Base-by-base conservation (phyloP, 129 eudicot genomes). In the carrot (Daucus carota) region DNA sequence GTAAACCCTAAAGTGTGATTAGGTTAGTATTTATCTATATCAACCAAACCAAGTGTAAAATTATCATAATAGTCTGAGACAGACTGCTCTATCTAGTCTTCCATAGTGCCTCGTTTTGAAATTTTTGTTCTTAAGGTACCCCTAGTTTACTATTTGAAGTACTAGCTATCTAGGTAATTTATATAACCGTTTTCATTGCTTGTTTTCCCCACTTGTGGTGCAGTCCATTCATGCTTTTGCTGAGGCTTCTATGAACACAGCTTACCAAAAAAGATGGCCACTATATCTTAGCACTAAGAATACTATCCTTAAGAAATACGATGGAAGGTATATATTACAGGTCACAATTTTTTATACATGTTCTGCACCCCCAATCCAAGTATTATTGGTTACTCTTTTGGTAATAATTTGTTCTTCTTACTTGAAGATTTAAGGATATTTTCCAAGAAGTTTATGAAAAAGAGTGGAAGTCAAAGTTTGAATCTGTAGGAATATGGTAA, bases 251-350 rank as follows among this genome's bases (percentile, higher is more conserved):
- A 90, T 93, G 97, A 88, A 76, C 88, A 85, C 88, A 13, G 97
- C 98, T 29, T 90, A 84, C 74, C 81, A 78, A 84, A 93, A 93
- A 76, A 87, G 82, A 79, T 93, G 98, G 97, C 98, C 97, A 15
- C 96, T 93, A 45, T 92, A 90, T 80, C 98, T 92, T 79, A 92
- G 98, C 92, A 92, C 98, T 43, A 92, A 92, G 79, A 93, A 93
- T 75, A 93, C 97, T 24, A 93, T 90, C 60, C 96, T 93, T 40
- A 90, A 90, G 88, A 88, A 90, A 85, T 93, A 93, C 74, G 97
- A 93, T 83, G 97, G 97, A 75, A 93, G 98, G 98, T 93, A 86
- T 62, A 43, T 13, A 26, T 10, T 48, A 50, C 52, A 13, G 18
- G 11, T 72, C 24, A 12, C 75, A 2, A 5, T 1, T 72, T 26